These are phyloP conservation scores for Angophora floribunda DNA, from an alignment of 345 rosid species.

Conservation along the genomic window DNA sequence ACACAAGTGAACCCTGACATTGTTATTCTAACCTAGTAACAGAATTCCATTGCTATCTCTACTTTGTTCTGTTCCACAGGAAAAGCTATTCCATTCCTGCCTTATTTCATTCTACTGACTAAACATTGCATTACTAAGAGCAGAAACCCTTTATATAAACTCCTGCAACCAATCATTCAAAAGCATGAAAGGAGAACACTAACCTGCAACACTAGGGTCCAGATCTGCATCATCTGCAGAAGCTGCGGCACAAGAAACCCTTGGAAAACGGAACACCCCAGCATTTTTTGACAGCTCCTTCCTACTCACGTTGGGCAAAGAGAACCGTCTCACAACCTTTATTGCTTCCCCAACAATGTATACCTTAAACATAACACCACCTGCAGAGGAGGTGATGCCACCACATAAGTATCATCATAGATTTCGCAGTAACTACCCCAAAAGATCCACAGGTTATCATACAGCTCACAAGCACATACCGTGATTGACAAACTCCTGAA, in stretches of 20 bases:
- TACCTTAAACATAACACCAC: constrained; percentile 74
- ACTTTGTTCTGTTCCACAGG: not conserved
- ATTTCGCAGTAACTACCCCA: not conserved
- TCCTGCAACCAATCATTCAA: not conserved
- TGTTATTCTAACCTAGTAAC: not conserved
- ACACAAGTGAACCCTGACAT: not conserved
- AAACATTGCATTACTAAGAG: not conserved
- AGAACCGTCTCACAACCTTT: constrained; percentile 73
- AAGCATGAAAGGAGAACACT: constrained; percentile 17
- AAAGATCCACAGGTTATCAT: not conserved
- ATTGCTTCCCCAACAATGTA: constrained; percentile 82
- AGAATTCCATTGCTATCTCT: not conserved
- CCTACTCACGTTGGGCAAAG: constrained; percentile 73
- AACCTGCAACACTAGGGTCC: constrained; percentile 76
- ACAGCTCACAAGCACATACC: constrained; percentile 25
- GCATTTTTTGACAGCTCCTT: constrained; percentile 50
- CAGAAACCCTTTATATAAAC: not conserved
- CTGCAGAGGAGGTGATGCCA: constrained; percentile 16
- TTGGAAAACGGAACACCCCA: constrained; percentile 63
- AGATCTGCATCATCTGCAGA: constrained; percentile 83
- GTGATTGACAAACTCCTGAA: constrained; percentile 86
- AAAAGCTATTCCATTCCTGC: not conserved
- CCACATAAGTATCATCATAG: not conserved
- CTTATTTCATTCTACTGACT: not conserved
- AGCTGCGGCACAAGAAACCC: constrained; percentile 90